These are phyloP conservation scores for Rhodomyrtus tomentosa DNA, from an alignment of 345 rosid species.

Conservation along the genomic window DNA sequence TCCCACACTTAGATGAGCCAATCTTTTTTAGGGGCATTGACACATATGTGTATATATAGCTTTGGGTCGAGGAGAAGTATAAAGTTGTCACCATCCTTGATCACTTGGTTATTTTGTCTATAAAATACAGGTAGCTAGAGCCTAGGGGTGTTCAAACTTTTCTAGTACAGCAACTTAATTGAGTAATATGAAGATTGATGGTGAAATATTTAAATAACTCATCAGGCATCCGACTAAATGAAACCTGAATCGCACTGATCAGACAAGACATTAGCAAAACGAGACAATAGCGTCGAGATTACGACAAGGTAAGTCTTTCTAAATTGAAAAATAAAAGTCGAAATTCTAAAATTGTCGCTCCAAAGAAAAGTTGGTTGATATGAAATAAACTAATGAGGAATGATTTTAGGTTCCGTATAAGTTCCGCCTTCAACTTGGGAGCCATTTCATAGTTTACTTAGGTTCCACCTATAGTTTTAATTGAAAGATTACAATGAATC, in stretches of 20 bases:
- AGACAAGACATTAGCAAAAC: not conserved
- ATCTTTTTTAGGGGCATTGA: not conserved
- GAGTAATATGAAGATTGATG: not conserved
- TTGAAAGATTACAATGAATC: no score
- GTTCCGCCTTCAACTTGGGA: no score
- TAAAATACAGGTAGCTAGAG: not conserved
- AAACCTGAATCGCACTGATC: not conserved
- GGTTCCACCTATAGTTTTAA: no score
- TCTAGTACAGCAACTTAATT: not conserved
- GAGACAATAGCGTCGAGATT: not conserved
- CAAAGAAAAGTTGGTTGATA: no score
- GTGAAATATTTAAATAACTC: not conserved
- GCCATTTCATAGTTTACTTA: no score
- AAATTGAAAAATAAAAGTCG: not conserved
- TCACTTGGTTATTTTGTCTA: not conserved
- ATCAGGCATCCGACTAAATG: not conserved
- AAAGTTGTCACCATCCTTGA: not conserved
- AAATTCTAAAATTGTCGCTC: not conserved
- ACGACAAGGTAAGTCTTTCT: not conserved
- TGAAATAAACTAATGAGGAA: no score
- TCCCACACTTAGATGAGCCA: not conserved
- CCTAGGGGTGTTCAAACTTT: not conserved
- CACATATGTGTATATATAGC: no score
- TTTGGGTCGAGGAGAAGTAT: not conserved
- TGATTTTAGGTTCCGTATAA: no score